Evolutionary conservation across 768 basidiomycete genomes (phyloP).

Genomic region (Pulveroboletus frians): DNA sequence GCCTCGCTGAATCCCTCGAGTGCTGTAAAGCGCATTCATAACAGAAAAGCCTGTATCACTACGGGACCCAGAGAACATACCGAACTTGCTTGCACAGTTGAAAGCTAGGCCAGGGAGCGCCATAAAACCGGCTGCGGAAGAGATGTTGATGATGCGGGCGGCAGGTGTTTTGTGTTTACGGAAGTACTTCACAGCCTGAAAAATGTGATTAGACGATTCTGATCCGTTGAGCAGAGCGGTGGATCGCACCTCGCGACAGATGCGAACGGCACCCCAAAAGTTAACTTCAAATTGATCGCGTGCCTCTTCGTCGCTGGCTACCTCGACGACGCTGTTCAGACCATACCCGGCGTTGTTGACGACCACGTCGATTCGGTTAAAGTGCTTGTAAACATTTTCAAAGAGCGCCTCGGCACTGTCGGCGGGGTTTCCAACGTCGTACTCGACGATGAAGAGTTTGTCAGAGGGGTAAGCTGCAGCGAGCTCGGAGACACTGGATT

Average conservation of each 20-base stretch:
- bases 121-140: conserved; percentile 17
- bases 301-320: conserved; percentile 21
- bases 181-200: conserved; percentile 27
- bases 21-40: conserved; percentile 5
- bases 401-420: conserved; percentile 20
- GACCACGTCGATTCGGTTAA: conserved; percentile 31
- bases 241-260: conserved; percentile 20
- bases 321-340: conserved; percentile 24
- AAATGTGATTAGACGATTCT: neutral
- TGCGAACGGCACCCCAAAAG: conserved; percentile 30
- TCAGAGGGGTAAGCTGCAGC: conserved; percentile 9
- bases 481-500: conserved; percentile 18
- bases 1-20: conserved; percentile 26
- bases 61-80: neutral
- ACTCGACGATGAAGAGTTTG: conserved; percentile 25
- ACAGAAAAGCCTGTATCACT: neutral
- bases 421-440: conserved; percentile 26
- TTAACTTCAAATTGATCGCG: conserved; percentile 29
- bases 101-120: conserved; percentile 14
- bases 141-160: conserved; percentile 21
- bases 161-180: conserved; percentile 24
- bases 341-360: conserved; percentile 32
- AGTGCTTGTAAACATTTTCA: conserved; percentile 15
- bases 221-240: neutral
- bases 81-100: conserved; percentile 23